Base-by-base conservation (phyloP, 352 stramenopile genomes). In the Halophytophthora batemanensis region DNA sequence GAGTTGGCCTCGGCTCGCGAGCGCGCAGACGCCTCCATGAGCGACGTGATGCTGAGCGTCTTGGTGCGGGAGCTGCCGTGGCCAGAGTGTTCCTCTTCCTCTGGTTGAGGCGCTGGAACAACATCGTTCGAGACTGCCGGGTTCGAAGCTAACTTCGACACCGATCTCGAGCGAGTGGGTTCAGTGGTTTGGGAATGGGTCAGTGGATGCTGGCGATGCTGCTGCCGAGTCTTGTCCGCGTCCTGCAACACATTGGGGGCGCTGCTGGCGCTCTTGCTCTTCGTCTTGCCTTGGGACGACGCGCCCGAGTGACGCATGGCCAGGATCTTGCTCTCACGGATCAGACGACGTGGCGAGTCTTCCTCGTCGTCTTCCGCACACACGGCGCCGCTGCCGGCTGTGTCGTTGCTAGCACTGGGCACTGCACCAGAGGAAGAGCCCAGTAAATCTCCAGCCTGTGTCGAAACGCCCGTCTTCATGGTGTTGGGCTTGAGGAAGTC, bases 291-390 rank as follows among this genome's bases (percentile, higher is more conserved):
- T 18, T 21, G 53, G 10, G 52, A 14, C n/a, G n/a, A n/a, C n/a
- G n/a, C n/a, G 19, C 66, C 66, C 8, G 59, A 71, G 43, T 22
- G 68, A 28, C 65, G 66, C 74, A 87, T 86, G 8, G 60, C 56
- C 17, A 87, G 63, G 61, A 90, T 90, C 42, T 84, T 86, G 58
- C 72, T 87, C 66, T 87, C 79, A 31, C 76, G 76, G 37, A 90
- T 77, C 44, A 85, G 53, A 28, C 70, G 55, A 2, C 38, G 61
- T 18, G 54, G 48, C n/a, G 52, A 66, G 18, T 56, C 44, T 21
- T 80, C 64, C n/a, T 80, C 66, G 14, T 69, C 49, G 10, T 48
- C 48, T 6, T 54, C 23, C 6, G 12, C 39, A 15, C 49, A 29
- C 18, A 28, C 19, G 17, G 25, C 17, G 39, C 21, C 25, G 39